Evolutionary conservation across 192 early-diverging fungal genomes (phyloP).

Genomic region (Gaertneriomyces sp.): DNA sequence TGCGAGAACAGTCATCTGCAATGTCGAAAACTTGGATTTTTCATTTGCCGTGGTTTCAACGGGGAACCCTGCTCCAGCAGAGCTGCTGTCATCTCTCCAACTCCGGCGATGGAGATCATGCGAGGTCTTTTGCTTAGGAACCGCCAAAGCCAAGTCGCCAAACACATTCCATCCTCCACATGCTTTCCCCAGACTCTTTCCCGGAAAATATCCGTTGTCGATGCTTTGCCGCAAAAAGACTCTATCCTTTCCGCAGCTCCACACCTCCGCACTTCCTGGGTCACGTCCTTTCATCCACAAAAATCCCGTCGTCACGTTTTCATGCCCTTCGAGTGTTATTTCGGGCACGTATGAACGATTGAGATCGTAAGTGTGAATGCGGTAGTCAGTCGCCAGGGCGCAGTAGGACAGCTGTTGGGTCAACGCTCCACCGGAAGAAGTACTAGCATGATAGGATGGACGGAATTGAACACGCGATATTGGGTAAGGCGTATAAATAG

Average conservation of each 20-base stretch:
- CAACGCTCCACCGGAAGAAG: too few relatives aligned
- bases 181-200: constrained; percentile 44
- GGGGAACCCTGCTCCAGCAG: constrained; percentile 10
- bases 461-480: constrained; percentile 71
- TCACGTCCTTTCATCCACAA: constrained; percentile 51
- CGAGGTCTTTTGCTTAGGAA: too few relatives aligned
- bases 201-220: constrained; percentile 39
- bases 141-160: constrained; percentile 38
- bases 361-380: constrained; percentile 74
- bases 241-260: constrained; percentile 76
- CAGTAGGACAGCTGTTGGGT: constrained; percentile 64
- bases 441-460: constrained; percentile 49
- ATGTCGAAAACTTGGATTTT: too few relatives aligned
- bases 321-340: constrained; percentile 66
- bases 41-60: constrained; percentile 16
- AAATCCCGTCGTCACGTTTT: constrained; percentile 60
- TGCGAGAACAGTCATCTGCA: constrained; percentile 7
- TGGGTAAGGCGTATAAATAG: constrained; percentile 62
- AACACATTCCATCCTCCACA: constrained; percentile 61
- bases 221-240: constrained; percentile 63
- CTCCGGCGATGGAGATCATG: neutral
- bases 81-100: neutral
- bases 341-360: constrained; percentile 63
- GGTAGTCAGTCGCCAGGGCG: constrained; percentile 55
- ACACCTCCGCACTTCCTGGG: constrained; percentile 45